Evolutionary conservation across 768 basidiomycete genomes (phyloP), one percentile per base, ranked within the genome.

Genomic region (Suillus spraguei): DNA sequence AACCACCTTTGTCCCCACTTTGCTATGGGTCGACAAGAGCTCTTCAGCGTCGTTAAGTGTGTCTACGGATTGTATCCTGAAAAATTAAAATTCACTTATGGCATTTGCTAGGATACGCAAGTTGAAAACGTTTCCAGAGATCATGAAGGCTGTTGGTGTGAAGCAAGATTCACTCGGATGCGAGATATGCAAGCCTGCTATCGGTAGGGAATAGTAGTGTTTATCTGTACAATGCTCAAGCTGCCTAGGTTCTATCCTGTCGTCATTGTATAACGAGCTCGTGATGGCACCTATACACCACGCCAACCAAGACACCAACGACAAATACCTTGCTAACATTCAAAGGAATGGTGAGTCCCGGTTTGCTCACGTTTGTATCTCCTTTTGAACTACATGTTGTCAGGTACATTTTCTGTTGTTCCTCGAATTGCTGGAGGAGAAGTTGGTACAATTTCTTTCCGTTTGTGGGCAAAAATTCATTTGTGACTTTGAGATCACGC

Each of bases 361-460:
- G 8, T 17, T 50, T 46, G 32, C 39, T 61, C 9, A 22, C n/a
- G 2, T 39, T 17, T 32, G 28, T 59, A 22, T 46, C 8, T 5
- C 49, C 28, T 28, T 49, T 17, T 17, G 3, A 24, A 49, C 6
- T 33, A 46, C 46, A 46, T 47, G 11, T 20, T 10, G 24, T 10
- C 47, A 80, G 83, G 83, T 13, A 87, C 89, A 2, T 91, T 87
- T 72, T 86, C 85, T 8, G 88, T 92, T 61, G 80, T 92, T 24
- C 91, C 91, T 35, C 83, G 90, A 42, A 82, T 91, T 20, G 77
- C 89, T 0, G 90, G 83, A 2, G 91, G 91, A 38, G 91, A 91
- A 75, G 82, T 81, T 46, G 13, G 61, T 56, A 33, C 32, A 35
- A 46, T 59, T 53, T 28, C 0, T 32, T 59, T 28, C 53, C 16